These are phyloP conservation scores for Crucihimalaya himalaica DNA, from an alignment of 345 rosid species.

Conservation along the genomic window DNA sequence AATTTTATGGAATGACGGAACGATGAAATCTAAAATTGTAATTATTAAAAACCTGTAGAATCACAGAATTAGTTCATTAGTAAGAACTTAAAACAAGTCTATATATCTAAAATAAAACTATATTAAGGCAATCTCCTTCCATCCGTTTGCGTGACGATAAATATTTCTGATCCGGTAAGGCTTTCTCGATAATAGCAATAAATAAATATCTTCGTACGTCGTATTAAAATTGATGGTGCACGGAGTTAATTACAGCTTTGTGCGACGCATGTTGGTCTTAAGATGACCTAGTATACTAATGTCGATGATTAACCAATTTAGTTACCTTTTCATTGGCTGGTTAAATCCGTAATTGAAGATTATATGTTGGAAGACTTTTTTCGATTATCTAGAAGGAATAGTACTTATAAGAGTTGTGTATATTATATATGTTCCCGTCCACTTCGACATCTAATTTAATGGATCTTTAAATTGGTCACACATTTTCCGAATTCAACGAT, in stretches of 20 bases:
- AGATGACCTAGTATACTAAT: constrained; percentile 7
- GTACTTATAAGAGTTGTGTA: neutral
- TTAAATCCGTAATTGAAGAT: constrained; percentile 13
- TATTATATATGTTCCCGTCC: constrained; percentile 23
- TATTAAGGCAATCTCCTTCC: neutral
- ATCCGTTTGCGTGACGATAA: neutral
- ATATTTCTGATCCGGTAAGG: neutral
- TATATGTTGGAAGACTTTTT: constrained; percentile 20
- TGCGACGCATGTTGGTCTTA: constrained; percentile 27
- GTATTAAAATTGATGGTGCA: neutral
- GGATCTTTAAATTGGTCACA: constrained; percentile 15
- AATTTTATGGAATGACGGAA: neutral
- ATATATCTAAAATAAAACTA: neutral
- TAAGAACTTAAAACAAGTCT: neutral
- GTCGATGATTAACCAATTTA: constrained; percentile 15
- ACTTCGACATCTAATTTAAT: constrained; percentile 30
- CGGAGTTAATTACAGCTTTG: constrained; percentile 7
- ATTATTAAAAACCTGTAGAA: neutral
- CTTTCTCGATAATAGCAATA: neutral
- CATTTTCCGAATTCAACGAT: constrained; percentile 12
- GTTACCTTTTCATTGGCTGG: constrained; percentile 2
- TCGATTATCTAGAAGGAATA: constrained; percentile 8
- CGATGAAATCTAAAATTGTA: neutral
- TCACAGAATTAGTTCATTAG: neutral
- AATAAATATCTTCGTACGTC: neutral